Percentiles rank a stretch among this genome's conserved stretches.
Conservation (phyloP, 139 green algal species). For the Closterium sp. region DNA sequence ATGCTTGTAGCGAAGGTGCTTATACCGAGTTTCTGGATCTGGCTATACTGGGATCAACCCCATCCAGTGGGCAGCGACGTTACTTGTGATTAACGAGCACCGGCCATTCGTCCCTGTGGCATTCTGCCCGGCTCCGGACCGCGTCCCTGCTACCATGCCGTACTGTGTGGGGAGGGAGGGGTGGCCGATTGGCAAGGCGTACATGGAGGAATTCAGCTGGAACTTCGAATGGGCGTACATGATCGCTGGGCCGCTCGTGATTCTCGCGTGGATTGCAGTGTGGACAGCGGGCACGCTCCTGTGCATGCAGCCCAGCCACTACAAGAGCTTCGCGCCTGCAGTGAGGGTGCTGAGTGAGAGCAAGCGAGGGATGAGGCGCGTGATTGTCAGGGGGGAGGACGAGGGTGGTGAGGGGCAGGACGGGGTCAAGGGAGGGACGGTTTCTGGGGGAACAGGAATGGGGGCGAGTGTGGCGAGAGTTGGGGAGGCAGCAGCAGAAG, state of each 20-base stretch:
- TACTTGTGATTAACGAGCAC: conserved; percentile 28
- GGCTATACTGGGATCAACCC: conserved; percentile 42
- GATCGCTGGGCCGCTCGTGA: not conserved
- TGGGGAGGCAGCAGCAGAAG: too few relatives aligned
- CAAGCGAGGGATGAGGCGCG: too few relatives aligned
- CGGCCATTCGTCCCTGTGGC: not conserved
- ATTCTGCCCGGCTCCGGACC: not conserved
- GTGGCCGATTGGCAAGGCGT: not conserved
- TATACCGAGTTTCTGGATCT: conserved; percentile 48
- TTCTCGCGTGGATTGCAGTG: not conserved
- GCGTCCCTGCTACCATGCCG: not conserved
- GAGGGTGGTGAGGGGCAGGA: too few relatives aligned
- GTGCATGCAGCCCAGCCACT: too few relatives aligned
- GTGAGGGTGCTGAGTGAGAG: too few relatives aligned
- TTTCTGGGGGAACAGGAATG: too few relatives aligned
- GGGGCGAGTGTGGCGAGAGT: too few relatives aligned
- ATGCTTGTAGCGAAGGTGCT: not conserved
- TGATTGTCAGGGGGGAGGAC: too few relatives aligned
- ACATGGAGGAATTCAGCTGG: not conserved
- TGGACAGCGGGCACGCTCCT: not conserved
- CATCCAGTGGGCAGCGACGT: conserved; percentile 26
- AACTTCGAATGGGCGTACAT: not conserved
- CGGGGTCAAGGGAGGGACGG: too few relatives aligned
- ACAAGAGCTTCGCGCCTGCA: too few relatives aligned
- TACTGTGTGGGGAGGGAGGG: not conserved